phyloP scores from a whole-genome alignment of 345 rosid species.

The Brassica carinata region DNA sequence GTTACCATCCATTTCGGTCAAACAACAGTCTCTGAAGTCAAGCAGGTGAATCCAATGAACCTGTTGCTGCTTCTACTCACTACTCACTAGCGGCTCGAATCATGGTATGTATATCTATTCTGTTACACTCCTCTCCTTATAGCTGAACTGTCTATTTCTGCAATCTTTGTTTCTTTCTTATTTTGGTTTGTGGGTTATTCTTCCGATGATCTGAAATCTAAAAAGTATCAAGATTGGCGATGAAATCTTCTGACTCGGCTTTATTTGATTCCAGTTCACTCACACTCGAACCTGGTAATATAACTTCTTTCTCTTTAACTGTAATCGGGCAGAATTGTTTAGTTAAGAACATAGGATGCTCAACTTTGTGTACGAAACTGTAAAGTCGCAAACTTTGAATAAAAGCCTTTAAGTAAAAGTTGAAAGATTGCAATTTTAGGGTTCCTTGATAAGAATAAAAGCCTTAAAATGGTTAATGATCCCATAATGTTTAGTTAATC shows the following conservation, averaged over 20 bases:
- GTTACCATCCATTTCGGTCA: neutral
- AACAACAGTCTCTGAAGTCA: neutral
- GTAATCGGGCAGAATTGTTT: neutral
- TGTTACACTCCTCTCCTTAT: neutral
- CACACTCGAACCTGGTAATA: constrained; percentile 65
- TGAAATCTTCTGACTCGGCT: constrained; percentile 85
- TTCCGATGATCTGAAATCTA: constrained; percentile 35
- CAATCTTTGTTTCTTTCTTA: constrained; percentile 18
- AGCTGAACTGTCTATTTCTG: constrained; percentile 19
- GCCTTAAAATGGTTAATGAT: neutral
- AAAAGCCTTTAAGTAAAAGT: neutral
- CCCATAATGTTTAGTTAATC: neutral
- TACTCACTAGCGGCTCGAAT: neutral
- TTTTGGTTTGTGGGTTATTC: neutral
- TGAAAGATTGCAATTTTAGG: neutral
- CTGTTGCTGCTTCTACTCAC: neutral
- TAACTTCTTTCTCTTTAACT: neutral
- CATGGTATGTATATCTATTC: neutral
- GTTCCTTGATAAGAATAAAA: neutral
- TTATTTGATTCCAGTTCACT: constrained; percentile 45
- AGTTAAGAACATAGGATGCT: neutral
- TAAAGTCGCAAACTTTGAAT: neutral
- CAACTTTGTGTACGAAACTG: neutral
- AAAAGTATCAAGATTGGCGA: constrained; percentile 38
- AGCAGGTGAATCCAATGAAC: neutral